Evolutionary conservation across 441 rosid species (phyloP).

Genomic region (Manihot esculenta): DNA sequence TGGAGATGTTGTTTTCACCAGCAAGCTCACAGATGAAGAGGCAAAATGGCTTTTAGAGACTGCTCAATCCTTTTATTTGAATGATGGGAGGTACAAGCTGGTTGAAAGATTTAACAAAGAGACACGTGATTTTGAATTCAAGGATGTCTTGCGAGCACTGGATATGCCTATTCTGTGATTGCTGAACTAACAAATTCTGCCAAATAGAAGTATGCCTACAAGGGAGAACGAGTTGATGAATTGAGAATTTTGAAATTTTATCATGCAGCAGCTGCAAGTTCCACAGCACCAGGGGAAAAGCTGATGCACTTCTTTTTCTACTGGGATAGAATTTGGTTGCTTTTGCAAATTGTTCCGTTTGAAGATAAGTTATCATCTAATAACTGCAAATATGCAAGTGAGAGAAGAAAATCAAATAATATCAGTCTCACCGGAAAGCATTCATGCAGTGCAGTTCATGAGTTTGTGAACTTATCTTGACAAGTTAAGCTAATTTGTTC

Average conservation of each 20-base stretch:
- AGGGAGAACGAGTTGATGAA: neutral
- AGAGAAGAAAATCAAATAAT: neutral
- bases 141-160: constrained; percentile 75
- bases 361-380: neutral
- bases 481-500: neutral
- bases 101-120: constrained; percentile 79
- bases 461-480: neutral
- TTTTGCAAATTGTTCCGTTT: neutral
- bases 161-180: constrained; percentile 69
- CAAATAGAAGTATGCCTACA: neutral
- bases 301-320: neutral
- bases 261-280: neutral
- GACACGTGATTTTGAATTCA: constrained; percentile 76
- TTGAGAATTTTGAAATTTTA: neutral
- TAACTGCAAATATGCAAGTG: neutral
- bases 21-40: constrained; percentile 80
- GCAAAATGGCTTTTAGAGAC: constrained; percentile 86
- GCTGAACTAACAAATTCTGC: neutral
- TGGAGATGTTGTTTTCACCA: constrained; percentile 81
- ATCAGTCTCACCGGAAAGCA: neutral
- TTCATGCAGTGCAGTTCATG: neutral
- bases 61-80: constrained; percentile 76
- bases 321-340: neutral
- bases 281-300: no score
- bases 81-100: constrained; percentile 68